Conservation (phyloP, 2,329 filamentous ascomycete species). For the Aaosphaeria pasadenensis region DNA sequence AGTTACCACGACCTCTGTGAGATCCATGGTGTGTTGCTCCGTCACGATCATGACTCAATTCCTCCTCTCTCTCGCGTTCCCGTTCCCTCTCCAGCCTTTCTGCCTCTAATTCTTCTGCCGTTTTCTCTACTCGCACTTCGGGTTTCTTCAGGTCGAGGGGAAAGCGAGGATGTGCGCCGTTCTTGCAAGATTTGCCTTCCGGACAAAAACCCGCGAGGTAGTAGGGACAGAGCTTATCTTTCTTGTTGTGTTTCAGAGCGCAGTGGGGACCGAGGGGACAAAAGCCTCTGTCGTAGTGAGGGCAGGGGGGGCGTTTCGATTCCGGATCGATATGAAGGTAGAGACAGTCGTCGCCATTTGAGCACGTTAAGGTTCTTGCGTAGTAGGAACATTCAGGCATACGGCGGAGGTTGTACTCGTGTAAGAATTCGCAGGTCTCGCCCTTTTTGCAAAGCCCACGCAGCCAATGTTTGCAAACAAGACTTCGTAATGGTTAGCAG, state of each 20-base stretch:
- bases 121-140: constrained; percentile 65
- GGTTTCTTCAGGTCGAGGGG: constrained; percentile 63
- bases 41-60: constrained; percentile 38
- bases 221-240: constrained; percentile 70
- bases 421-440: constrained; percentile 92
- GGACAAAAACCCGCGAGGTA: constrained; percentile 96
- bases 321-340: constrained; percentile 88
- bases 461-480: constrained; percentile 99
- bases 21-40: constrained; percentile 25
- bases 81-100: constrained; percentile 52
- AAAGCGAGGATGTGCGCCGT: constrained; percentile 82
- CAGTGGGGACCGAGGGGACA: constrained; percentile 87
- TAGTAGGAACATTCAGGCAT: constrained; percentile 99
- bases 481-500: constrained; percentile 33
- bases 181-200: constrained; percentile 71
- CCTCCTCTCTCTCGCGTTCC: constrained; percentile 42
- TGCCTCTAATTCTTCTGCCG: constrained; percentile 64
- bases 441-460: constrained; percentile 97
- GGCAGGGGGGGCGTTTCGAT: constrained; percentile 57
- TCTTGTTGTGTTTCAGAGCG: constrained; percentile 82
- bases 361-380: constrained; percentile 88
- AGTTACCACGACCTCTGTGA: constrained; percentile 30
- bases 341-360: constrained; percentile 93
- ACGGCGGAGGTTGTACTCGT: constrained; percentile 96
- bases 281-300: constrained; percentile 94